These are phyloP conservation scores for Trametes maxima DNA, from an alignment of 768 basidiomycete species.

Conservation along the genomic window DNA sequence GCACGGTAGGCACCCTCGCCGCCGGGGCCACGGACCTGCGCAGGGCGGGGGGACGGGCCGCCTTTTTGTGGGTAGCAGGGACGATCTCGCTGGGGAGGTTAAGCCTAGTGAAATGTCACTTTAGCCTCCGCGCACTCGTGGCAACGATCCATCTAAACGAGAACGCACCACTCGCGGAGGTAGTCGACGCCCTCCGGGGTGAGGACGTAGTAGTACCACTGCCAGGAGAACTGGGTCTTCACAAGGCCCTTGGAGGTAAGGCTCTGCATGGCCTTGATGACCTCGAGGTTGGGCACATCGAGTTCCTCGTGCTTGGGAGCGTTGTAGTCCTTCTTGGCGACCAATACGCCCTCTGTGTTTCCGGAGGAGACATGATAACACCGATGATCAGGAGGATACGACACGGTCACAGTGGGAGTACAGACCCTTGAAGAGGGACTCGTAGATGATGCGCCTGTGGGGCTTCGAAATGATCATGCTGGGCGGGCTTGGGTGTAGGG, in stretches of 20 bases:
- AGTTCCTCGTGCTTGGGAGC: constrained; percentile 94
- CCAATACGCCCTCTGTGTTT: constrained; percentile 88
- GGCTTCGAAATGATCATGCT: constrained; percentile 97
- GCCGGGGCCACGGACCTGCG: constrained; percentile 62
- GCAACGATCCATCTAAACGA: neutral
- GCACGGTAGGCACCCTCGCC: constrained; percentile 85
- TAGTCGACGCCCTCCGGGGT: constrained; percentile 97
- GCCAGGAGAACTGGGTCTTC: constrained; percentile 99
- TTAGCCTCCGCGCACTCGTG: no score
- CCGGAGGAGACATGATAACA: neutral
- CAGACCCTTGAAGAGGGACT: constrained; percentile 99
- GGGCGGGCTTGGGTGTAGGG: constrained; percentile 33
- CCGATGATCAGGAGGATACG: neutral
- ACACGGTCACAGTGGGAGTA: constrained; percentile 11
- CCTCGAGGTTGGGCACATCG: constrained; percentile 65
- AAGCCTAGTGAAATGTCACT: constrained; percentile 53
- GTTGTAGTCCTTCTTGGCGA: constrained; percentile 99
- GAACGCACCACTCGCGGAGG: constrained; percentile 81
- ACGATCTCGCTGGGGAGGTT: constrained; percentile 96
- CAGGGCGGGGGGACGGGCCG: constrained; percentile 84
- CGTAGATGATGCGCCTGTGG: constrained; percentile 95
- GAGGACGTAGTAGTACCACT: constrained; percentile 97
- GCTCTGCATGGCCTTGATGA: constrained; percentile 73
- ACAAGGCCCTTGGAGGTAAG: constrained; percentile 79
- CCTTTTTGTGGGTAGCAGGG: constrained; percentile 97